Evolutionary conservation across 768 basidiomycete genomes (phyloP).

Genomic region (Omphalotus guepiniiformis): DNA sequence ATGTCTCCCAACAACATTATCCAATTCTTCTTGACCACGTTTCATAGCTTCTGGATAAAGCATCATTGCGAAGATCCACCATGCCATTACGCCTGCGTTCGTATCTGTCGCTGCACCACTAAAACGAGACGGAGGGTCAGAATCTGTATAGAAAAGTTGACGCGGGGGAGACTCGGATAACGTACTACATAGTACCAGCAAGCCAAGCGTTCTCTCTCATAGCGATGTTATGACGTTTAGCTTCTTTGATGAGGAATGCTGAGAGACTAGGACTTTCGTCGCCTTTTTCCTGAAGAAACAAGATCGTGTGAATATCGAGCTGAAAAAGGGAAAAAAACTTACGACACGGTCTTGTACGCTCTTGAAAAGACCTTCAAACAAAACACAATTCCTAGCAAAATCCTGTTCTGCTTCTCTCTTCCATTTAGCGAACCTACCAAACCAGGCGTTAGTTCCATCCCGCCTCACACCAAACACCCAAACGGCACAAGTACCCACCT

Average conservation of each 20-base stretch:
- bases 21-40: slow-evolving; percentile 21
- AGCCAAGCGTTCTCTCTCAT: slow-evolving; percentile 8
- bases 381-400: not conserved
- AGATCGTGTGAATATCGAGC: not conserved
- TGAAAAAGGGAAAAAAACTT: not conserved
- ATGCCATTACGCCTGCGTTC: slow-evolving; percentile 19
- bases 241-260: not conserved
- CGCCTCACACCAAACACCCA: too few species aligned
- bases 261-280: slow-evolving; percentile 9
- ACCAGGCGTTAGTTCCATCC: too few species aligned
- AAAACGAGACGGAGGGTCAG: not conserved
- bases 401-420: slow-evolving; percentile 6
- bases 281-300: not conserved
- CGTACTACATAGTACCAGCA: slow-evolving; percentile 7
- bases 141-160: not conserved
- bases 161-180: not conserved
- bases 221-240: not conserved
- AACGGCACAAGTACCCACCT: too few species aligned
- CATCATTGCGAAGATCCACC: slow-evolving; percentile 21
- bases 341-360: slow-evolving; percentile 3
- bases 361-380: slow-evolving; percentile 3
- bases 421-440: slow-evolving; percentile 17
- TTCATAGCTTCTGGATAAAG: slow-evolving; percentile 17
- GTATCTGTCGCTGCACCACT: slow-evolving; percentile 11
- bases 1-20: slow-evolving; percentile 16